A percentile compares a stretch with the other conserved stretches of the same genome.
These are phyloP conservation scores for Phytophthora megakarya DNA, from an alignment of 352 stramenopile genomes.

Conservation along the genomic window DNA sequence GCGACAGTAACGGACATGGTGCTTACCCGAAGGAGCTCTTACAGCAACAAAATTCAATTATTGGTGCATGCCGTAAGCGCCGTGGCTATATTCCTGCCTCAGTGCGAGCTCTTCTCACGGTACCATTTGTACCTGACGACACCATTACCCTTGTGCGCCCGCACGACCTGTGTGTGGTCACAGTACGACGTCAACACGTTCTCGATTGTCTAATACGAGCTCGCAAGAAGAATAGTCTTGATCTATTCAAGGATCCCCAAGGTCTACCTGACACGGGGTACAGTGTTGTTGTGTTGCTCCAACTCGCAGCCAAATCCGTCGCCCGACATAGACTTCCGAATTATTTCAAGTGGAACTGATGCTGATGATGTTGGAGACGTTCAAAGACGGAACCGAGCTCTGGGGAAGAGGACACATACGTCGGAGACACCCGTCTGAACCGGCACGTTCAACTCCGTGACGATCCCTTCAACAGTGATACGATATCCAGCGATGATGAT, in stretches of 20 bases:
- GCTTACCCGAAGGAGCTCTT: slow-evolving; percentile 9
- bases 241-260: slow-evolving; percentile 4
- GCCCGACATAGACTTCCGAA: no score
- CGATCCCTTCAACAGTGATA: no score
- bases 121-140: not conserved
- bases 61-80: slow-evolving; percentile 1
- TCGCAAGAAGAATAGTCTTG: not conserved
- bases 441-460: no score
- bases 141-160: not conserved
- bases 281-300: no score
- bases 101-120: not conserved
- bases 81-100: not conserved
- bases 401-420: no score
- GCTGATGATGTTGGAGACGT: no score
- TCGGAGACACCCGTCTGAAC: no score
- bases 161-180: slow-evolving; percentile 2
- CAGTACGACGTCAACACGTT: slow-evolving; percentile 4
- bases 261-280: no score
- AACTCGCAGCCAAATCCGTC: no score
- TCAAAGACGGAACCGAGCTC: no score
- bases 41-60: not conserved
- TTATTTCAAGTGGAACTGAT: no score
- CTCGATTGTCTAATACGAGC: not conserved
- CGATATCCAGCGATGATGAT: no score
- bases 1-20: not conserved